A percentile compares a stretch with the other conserved stretches of the same genome.
Evolutionary conservation across 306 rosid genomes (phyloP).

Genomic region (Rosa rugosa): DNA sequence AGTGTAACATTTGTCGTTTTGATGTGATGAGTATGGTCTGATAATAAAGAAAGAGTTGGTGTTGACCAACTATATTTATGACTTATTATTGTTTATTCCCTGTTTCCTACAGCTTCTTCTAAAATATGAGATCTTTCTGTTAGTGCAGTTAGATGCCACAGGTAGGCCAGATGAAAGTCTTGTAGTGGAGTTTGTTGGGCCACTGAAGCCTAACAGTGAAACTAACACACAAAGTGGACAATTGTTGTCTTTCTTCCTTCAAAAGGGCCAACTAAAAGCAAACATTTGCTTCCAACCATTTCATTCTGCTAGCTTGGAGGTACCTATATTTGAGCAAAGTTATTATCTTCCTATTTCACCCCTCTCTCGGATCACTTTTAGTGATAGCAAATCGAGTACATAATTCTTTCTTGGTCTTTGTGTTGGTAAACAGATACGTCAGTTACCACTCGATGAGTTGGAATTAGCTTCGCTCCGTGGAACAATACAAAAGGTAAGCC

Average conservation of each 20-base stretch:
- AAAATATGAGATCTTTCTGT: slow-evolving; percentile 29
- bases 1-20: neutral
- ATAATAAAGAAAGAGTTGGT: neutral
- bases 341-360: slow-evolving; percentile 21
- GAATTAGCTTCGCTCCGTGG: slow-evolving; percentile 94
- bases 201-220: slow-evolving; percentile 58
- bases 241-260: slow-evolving; percentile 64
- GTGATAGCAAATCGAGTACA: neutral
- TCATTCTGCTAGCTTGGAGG: slow-evolving; percentile 92
- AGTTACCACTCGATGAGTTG: slow-evolving; percentile 86
- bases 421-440: slow-evolving; percentile 51
- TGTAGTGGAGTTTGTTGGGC: slow-evolving; percentile 65
- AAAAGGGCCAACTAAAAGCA: slow-evolving; percentile 78
- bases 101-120: slow-evolving; percentile 18
- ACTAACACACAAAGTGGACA: slow-evolving; percentile 52
- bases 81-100: slow-evolving; percentile 4
- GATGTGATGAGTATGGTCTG: neutral
- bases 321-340: slow-evolving; percentile 33
- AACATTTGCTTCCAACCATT: slow-evolving; percentile 57
- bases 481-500: slow-evolving; percentile 77
- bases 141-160: slow-evolving; percentile 74
- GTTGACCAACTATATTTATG: neutral
- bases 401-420: slow-evolving; percentile 9
- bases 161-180: slow-evolving; percentile 96
- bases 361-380: slow-evolving; percentile 12